Evolutionary conservation across 768 basidiomycete genomes (phyloP), one percentile per base, ranked within the genome.

Genomic region (Clitopilus hobsonii): DNA sequence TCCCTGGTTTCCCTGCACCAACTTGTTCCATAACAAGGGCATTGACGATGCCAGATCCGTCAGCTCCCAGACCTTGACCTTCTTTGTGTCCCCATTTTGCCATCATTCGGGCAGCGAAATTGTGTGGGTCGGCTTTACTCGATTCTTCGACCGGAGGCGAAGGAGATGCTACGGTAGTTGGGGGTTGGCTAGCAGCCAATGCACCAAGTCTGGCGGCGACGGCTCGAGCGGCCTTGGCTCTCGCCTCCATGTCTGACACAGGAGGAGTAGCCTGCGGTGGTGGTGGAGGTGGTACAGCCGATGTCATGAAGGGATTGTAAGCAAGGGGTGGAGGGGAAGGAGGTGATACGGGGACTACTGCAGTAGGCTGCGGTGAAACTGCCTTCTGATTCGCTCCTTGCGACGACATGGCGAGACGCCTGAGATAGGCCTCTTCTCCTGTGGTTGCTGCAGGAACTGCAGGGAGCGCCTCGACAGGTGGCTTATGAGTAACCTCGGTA

Each of bases 21-120:
- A 82, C 73, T 55, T 88, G 86, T 64, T 95, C 90, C 20, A 96
- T 89, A 0, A 85, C 80, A 3, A 98, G 79, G 5, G 95, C 93
- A 55, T 95, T 89, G 41, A 95, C 84, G 45, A 98, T 95, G 1
- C 94, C 94, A 1, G 80, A 79, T 6, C 86, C 90, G 56, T 90
- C 84, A 0, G 81, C 86, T 28, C 96, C 96, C 1, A 98, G 79
- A 8, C 95, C 95, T 70, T 94, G 87, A 1, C 96, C 96, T 67
- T 92, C 91, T 66, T 91, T 89, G 67, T 97, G 93, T 0, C 95
- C 95, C 91, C 90, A 95, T 72, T 94, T 97, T 2, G 90, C 91
- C 94, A 97, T 96, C 61, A 96, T 66, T 28, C 90, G 86, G 11
- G 86, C 86, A 27, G 92, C 92, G 61, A 95, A 93, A 11, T 80